Percentiles rank a stretch among this genome's conserved stretches.
These are phyloP conservation scores for Encephalitozoon romaleae DNA, from an alignment of 371 early-diverging fungal species.

Conservation along the genomic window DNA sequence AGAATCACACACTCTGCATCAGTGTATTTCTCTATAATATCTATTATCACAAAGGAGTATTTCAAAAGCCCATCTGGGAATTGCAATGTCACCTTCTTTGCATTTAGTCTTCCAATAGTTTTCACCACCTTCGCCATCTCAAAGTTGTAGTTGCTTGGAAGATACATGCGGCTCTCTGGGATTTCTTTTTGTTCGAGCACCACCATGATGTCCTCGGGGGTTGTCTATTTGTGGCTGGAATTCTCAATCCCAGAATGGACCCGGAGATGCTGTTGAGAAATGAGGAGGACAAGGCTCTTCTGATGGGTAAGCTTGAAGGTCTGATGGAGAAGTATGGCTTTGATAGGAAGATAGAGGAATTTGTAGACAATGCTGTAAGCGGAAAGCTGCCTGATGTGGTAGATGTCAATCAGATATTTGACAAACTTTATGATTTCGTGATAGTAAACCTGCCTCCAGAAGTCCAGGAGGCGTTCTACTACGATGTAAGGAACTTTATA, in stretches of 20 bases:
- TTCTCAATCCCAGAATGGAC: neutral
- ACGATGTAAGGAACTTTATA: conserved; percentile 23
- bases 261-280: neutral
- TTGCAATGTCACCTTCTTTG: conserved; percentile 84
- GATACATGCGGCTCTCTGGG: conserved; percentile 36
- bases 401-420: neutral
- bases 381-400: neutral
- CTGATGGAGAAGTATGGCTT: neutral
- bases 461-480: conserved; percentile 13
- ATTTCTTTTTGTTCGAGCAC: conserved; percentile 8
- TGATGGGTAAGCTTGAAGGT: neutral
- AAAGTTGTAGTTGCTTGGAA: conserved; percentile 96
- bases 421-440: conserved; percentile 10
- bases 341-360: neutral
- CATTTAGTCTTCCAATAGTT: conserved; percentile 70
- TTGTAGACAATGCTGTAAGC: neutral
- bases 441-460: conserved; percentile 20
- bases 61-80: conserved; percentile 96
- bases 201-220: conserved; percentile 3
- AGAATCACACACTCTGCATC: conserved; percentile 79
- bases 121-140: conserved; percentile 91
- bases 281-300: neutral
- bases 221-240: neutral
- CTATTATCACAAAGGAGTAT: conserved; percentile 79
- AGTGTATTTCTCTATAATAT: conserved; percentile 67